Evolutionary conservation across 345 rosid species (phyloP), one percentile per base, ranked within the genome.

Genomic region (Eucalyptus pauciflora): DNA sequence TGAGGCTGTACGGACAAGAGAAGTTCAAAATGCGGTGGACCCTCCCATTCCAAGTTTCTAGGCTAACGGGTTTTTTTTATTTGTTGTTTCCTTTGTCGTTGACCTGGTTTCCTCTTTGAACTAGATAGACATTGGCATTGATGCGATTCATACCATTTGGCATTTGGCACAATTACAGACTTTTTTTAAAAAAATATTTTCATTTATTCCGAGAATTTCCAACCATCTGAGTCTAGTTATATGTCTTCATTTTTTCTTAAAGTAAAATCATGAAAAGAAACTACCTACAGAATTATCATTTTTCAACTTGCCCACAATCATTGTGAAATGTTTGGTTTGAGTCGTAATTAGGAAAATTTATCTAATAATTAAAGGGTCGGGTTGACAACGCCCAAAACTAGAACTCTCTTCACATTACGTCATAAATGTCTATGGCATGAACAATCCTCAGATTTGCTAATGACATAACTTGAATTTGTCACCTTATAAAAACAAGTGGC

Each of bases 221-320:
- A 37, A 71, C 20, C 2, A 5, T 69, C 0, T 10, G 2, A 31
- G 7, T 15, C 80, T 5, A 69, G 1, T 69, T n/a, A 69, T 31
- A 7, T 67, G 18, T 64, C 37, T 29, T 29, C 15, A 4, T 64
- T 3, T 13, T 64, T n/a, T 14, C 4, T 7, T 1, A 2, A 64
- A 64, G 9, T 64, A n/a, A 7, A 4, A 64, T 3, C 1, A 1
- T 25, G 2, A 60, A 27, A 2, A 27, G 4, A 60, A 11, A 2
- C 8, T 27, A 60, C 2, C 16, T 0, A 12, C 1, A 27, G 0
- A 31, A 29, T 10, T 14, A 3, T 10, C 41, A 1, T 3, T 8
- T 8, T 67, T 31, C 1, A 4, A 5, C 6, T 10, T 69, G 2
- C 1, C 3, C 7, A 69, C 7, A 3, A 33, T 16, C 0, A 0